Conservation (phyloP, 2,329 filamentous ascomycete genomes). For the Fusarium solani-melongenae region DNA sequence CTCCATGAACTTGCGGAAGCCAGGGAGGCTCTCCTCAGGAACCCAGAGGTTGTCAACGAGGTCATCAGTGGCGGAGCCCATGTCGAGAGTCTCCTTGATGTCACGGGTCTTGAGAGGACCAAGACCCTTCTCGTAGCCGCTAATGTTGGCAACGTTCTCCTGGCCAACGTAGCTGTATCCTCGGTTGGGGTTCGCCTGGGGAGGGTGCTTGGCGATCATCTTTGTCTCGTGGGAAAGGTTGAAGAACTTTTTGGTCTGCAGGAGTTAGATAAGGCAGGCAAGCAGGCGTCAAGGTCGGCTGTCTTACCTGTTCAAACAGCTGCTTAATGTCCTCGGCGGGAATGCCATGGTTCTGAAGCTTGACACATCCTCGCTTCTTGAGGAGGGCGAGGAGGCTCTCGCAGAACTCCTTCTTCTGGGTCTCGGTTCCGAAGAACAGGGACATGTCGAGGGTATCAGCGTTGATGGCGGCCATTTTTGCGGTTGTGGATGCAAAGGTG, state of each 20-base stretch:
- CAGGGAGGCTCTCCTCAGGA: slow-evolving; percentile 37
- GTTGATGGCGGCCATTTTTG: slow-evolving; percentile 28
- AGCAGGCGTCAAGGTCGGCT: no score
- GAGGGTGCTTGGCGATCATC: slow-evolving; percentile 46
- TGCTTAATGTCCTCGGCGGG: slow-evolving; percentile 34
- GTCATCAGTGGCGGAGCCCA: slow-evolving; percentile 48
- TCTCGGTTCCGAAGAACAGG: slow-evolving; percentile 42
- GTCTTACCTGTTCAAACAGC: slow-evolving; percentile 31
- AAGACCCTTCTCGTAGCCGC: slow-evolving; percentile 52
- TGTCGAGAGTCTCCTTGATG: slow-evolving; percentile 53
- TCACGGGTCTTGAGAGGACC: slow-evolving; percentile 67
- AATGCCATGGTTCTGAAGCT: slow-evolving; percentile 42
- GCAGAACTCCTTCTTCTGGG: slow-evolving; percentile 41
- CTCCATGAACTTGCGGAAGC: slow-evolving; percentile 48
- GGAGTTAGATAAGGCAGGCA: neutral
- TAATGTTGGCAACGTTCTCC: slow-evolving; percentile 50
- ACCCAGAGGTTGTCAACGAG: slow-evolving; percentile 46
- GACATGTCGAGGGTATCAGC: slow-evolving; percentile 43
- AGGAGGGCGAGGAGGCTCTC: slow-evolving; percentile 35
- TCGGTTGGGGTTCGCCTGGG: slow-evolving; percentile 50
- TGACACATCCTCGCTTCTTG: slow-evolving; percentile 40
- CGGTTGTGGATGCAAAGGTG: neutral
- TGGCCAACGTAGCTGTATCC: slow-evolving; percentile 51
- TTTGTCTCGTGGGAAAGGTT: slow-evolving; percentile 46
- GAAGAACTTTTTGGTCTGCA: slow-evolving; percentile 46